Percentiles rank a stretch among this genome's conserved stretches.
Evolutionary conservation across 352 stramenopile species (phyloP).

Genomic region (Globisporangium polare): DNA sequence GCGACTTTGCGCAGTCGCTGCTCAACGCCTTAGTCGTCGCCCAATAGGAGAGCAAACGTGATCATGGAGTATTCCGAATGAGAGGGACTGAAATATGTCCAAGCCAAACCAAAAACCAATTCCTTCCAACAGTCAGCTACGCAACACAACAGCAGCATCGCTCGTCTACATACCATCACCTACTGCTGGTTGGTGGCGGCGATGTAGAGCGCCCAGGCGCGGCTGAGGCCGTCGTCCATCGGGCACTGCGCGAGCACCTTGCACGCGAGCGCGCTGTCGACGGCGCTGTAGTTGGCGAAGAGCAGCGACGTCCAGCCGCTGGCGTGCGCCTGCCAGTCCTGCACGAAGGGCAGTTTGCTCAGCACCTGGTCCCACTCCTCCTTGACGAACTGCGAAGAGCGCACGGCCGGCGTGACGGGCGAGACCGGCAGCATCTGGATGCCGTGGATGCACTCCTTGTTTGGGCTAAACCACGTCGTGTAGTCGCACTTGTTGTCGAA

Average conservation of each 20-base stretch:
- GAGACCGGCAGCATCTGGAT: conserved; percentile 76
- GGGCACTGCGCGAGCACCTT: conserved; percentile 35
- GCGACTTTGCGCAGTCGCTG: conserved; percentile 49
- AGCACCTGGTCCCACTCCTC: conserved; percentile 69
- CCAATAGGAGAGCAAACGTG: background rate
- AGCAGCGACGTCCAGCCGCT: conserved; percentile 60
- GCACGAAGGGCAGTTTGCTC: conserved; percentile 40
- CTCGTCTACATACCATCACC: background rate
- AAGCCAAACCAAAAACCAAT: background rate
- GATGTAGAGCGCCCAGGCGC: conserved; percentile 62
- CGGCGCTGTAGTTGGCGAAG: conserved; percentile 50
- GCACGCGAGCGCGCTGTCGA: conserved; percentile 34
- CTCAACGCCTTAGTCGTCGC: conserved; percentile 23
- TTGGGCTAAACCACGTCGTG: conserved; percentile 68
- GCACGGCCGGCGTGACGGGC: conserved; percentile 41
- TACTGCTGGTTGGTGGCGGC: conserved; percentile 27
- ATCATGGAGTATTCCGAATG: background rate
- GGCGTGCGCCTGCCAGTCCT: conserved; percentile 41
- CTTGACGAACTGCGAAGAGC: conserved; percentile 34
- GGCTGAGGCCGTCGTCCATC: conserved; percentile 72
- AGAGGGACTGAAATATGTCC: background rate
- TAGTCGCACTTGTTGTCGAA: conserved; percentile 82
- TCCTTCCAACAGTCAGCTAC: background rate
- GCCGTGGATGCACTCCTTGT: conserved; percentile 72
- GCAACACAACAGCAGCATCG: background rate